Percentiles rank a stretch among this genome's conserved stretches.
Conservation (phyloP, 371 early-diverging fungal genomes). For the Mucor irregularis region DNA sequence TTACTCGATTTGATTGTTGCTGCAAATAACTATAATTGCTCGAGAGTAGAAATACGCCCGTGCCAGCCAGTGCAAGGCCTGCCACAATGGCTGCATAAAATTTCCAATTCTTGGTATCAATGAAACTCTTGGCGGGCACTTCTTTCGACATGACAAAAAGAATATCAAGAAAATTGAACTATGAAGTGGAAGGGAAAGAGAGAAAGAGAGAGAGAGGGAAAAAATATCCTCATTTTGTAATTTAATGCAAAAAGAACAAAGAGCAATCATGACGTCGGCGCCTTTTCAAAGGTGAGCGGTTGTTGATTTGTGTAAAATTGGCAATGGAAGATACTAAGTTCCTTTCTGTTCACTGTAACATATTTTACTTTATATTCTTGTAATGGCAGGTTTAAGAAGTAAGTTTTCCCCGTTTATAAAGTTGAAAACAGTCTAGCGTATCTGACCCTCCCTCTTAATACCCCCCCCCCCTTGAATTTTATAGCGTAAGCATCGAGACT, state of each 20-base stretch:
- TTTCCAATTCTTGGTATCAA: conserved; percentile 74
- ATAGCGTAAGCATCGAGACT: conserved; percentile 19
- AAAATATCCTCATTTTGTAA: background rate
- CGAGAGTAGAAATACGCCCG: conserved; percentile 67
- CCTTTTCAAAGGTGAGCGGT: too few species aligned
- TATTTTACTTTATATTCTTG: background rate
- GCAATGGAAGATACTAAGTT: too few species aligned
- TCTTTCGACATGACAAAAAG: background rate
- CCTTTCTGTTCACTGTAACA: background rate
- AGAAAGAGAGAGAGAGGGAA: too few species aligned
- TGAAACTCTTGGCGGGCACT: conserved; percentile 35
- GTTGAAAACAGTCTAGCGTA: too few species aligned
- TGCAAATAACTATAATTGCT: background rate
- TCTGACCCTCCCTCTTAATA: too few species aligned
- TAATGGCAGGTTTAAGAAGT: conserved; percentile 29
- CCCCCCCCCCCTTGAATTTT: too few species aligned
- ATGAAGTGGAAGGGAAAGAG: background rate
- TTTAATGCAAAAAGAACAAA: background rate
- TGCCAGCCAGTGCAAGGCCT: conserved; percentile 62
- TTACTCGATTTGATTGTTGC: background rate
- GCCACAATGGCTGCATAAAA: conserved; percentile 69
- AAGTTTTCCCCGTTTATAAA: background rate
- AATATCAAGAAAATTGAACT: background rate
- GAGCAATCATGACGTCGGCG: too few species aligned
- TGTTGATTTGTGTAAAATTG: too few species aligned